A percentile compares a stretch with the other conserved stretches of the same genome.
These are phyloP conservation scores for Yarrowia porcina DNA, from an alignment of 805 yeast species.

Conservation along the genomic window DNA sequence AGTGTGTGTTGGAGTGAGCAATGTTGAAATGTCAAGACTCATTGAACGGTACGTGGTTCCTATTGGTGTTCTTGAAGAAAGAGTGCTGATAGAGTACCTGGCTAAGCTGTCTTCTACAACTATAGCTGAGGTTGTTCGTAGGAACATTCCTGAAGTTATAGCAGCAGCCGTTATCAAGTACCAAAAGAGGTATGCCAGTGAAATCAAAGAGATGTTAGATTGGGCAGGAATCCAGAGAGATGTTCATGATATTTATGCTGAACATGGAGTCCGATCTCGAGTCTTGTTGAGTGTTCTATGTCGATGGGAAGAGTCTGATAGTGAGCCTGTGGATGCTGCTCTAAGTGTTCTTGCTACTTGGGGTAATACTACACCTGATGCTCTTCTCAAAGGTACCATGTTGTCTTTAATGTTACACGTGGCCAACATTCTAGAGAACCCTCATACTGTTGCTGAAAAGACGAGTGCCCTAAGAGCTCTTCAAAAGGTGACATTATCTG, in stretches of 20 bases:
- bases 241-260: neutral
- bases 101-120: neutral
- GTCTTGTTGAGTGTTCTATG: neutral
- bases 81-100: neutral
- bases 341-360: neutral
- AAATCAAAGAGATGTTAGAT: neutral
- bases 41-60: neutral
- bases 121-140: neutral
- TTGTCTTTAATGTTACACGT: constrained; percentile 5
- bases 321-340: constrained; percentile 13
- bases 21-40: neutral
- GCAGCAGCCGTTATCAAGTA: constrained; percentile 14
- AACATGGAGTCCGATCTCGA: neutral
- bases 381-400: neutral
- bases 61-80: neutral
- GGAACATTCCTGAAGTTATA: constrained; percentile 8
- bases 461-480: constrained; percentile 1
- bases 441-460: constrained; percentile 7
- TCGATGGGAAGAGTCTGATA: constrained; percentile 4
- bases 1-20: constrained; percentile 3
- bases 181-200: neutral
- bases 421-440: constrained; percentile 8
- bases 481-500: neutral
- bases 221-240: neutral
- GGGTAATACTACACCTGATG: neutral